Evolutionary conservation across 768 basidiomycete species (phyloP), one percentile per base, ranked within the genome.

Genomic region (Hydnomerulius pinastri): DNA sequence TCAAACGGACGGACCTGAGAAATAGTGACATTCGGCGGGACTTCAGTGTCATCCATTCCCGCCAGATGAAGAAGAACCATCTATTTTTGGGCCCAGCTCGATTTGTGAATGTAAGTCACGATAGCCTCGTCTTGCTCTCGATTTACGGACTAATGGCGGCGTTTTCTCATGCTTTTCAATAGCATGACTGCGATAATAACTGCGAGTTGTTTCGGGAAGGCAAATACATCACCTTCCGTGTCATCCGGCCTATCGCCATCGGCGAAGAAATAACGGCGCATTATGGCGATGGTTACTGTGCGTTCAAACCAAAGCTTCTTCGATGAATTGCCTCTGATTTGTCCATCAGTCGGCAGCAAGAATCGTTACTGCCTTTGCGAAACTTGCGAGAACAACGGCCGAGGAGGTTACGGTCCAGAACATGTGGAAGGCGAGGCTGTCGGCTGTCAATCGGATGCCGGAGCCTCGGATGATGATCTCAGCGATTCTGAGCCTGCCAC

Each of bases 151-250:
- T 43, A 18, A 32, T 25, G 11, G n/a, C 35, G 25, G 25, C 41
- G 28, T 42, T 43, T 21, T 40, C n/a, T 47, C 46, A 18, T 30
- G 27, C 61, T 64, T 65, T 32, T 44, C 50, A 57, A 56, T 67
- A 92, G 91, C 91, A 93, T 66, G 91, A 93, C 66, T 93, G 91
- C 66, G 82, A 90, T 52, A 88, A 92, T 61, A 93, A 93, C 66
- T 90, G 87, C 44, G 90, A 92, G 60, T 76, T 93, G 47, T 91
- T 92, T 63, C 88, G 91, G 39, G 88, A 91, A 71, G 91, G 91
- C 40, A 82, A 83, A 64, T 90, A 91, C 64, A 92, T 93, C 71
- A 92, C 92, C 23, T 93, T 93, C 70, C 83, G 89, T 35, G 87
- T 88, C 50, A 77, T 92, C 64, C 81, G 84, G 68, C 79, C 84